Percentiles rank a stretch among this genome's conserved stretches.
phyloP scores from a whole-genome alignment of 768 basidiomycete species.

The Suillus spraguei region DNA sequence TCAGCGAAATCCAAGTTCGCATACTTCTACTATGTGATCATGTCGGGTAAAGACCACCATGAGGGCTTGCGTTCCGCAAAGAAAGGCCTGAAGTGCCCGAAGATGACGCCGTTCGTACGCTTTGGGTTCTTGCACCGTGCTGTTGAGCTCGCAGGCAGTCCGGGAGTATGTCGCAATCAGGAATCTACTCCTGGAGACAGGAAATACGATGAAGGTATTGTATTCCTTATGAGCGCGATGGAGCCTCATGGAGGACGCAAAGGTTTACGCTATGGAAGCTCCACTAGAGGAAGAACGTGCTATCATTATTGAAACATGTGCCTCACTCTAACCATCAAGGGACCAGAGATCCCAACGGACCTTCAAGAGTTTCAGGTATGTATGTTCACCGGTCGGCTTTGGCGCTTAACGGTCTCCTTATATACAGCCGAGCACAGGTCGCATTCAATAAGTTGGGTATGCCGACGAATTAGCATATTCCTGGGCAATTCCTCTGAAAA shows the following conservation, averaged over 20 bases:
- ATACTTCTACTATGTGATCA: conserved; percentile 67
- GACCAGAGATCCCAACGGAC: conserved; percentile 49
- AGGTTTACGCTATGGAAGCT: conserved; percentile 52
- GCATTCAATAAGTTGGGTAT: conserved; percentile 45
- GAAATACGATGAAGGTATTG: conserved; percentile 61
- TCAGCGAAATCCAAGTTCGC: conserved; percentile 55
- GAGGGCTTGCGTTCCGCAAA: conserved; percentile 64
- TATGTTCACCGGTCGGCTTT: conserved; percentile 21
- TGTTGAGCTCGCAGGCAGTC: conserved; percentile 58
- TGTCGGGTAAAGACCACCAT: conserved; percentile 47
- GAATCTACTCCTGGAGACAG: conserved; percentile 41
- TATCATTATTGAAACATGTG: conserved; percentile 64
- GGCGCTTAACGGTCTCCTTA: neutral
- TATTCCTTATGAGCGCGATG: conserved; percentile 58
- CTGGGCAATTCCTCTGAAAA: conserved; percentile 51
- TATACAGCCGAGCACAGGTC: conserved; percentile 26
- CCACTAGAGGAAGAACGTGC: conserved; percentile 66
- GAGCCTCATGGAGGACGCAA: conserved; percentile 69
- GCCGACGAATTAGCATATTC: conserved; percentile 55
- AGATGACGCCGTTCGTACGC: conserved; percentile 55
- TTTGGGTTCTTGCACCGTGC: conserved; percentile 63
- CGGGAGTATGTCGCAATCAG: conserved; percentile 53
- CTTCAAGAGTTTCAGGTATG: conserved; percentile 56
- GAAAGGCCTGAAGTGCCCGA: conserved; percentile 62
- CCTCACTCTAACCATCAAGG: conserved; percentile 52